Evolutionary conservation across 2,329 filamentous ascomycete species (phyloP), one percentile per base, ranked within the genome.

Genomic region (Talaromyces sp.): DNA sequence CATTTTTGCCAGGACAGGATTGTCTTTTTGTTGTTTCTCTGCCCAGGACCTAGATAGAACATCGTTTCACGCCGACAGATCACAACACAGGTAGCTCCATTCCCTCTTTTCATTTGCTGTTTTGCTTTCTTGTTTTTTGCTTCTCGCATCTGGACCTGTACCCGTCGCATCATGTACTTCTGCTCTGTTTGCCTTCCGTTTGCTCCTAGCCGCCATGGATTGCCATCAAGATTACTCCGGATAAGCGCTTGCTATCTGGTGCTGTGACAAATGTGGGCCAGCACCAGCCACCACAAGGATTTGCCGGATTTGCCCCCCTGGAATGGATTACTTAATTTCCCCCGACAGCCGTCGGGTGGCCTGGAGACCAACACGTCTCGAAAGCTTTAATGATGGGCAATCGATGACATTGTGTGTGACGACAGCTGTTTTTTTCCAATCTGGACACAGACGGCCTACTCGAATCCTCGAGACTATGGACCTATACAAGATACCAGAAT

Each of bases 11-110:
- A 61, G 67, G 67, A 68, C 53, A 64, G 66, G 67, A 65, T 58
- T 57, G 44, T 52, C 63, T 69, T 68, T 63, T 69, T 44, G 60
- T 66, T 61, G 58, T 53, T 64, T 56, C 56, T 59, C 55, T 58
- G 57, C 59, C 55, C 25, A 60, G 56, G 58, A 58, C 62, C 42
- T 59, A 59, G 56, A 61, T 60, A 59, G 52, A 55, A 39, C 44
- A 25, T 47, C 44, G 44, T 25, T 53, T 15, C 28, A 53, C 55
- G 63, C 65, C 67, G 65, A 69, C 68, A 71, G 61, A 65, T 61
- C 60, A 58, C 55, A 62, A 47, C 60, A 63, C 68, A 78, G 76
- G 76, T 78, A 78, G 76, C 71, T 67, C 71, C 74, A 74, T 69
- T 70, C 66, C 70, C 67, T 65, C 69, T 74, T 72, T 69, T 66